Evolutionary conservation across 2,329 filamentous ascomycete genomes (phyloP).

Genomic region (Botrytis hyacinthi): DNA sequence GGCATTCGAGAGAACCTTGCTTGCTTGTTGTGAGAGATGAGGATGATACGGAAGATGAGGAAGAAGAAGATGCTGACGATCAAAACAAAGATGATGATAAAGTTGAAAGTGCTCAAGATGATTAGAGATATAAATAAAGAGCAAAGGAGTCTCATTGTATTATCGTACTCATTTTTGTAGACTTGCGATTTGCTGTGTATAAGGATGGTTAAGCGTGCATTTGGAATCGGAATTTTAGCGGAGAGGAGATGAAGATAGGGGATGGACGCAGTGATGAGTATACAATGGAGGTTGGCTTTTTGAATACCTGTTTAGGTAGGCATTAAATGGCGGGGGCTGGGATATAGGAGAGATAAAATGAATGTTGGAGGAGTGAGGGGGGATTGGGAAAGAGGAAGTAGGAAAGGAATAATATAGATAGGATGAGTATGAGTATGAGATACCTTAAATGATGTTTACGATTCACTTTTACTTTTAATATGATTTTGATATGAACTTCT

Average conservation of each 20-base stretch:
- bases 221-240: not conserved
- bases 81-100: not conserved
- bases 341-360: not conserved
- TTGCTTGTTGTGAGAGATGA: constrained; percentile 53
- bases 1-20: constrained; percentile 60
- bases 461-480: not conserved
- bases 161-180: constrained; percentile 1
- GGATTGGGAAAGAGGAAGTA: too few species aligned
- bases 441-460: constrained; percentile 1
- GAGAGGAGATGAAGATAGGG: not conserved
- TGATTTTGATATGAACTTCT: not conserved
- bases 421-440: not conserved
- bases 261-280: too few species aligned
- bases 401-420: not conserved
- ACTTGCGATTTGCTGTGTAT: constrained; percentile 7
- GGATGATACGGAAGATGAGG: constrained; percentile 27
- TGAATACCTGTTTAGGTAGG: not conserved
- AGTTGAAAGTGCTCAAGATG: not conserved
- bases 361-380: not conserved
- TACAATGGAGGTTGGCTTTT: not conserved
- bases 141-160: not conserved
- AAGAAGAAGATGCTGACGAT: not conserved
- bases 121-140: not conserved
- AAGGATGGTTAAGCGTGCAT: not conserved
- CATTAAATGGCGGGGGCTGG: not conserved